These are phyloP conservation scores for Irpex lacteus DNA, from an alignment of 1,284 basidiomycete species.

Conservation along the genomic window DNA sequence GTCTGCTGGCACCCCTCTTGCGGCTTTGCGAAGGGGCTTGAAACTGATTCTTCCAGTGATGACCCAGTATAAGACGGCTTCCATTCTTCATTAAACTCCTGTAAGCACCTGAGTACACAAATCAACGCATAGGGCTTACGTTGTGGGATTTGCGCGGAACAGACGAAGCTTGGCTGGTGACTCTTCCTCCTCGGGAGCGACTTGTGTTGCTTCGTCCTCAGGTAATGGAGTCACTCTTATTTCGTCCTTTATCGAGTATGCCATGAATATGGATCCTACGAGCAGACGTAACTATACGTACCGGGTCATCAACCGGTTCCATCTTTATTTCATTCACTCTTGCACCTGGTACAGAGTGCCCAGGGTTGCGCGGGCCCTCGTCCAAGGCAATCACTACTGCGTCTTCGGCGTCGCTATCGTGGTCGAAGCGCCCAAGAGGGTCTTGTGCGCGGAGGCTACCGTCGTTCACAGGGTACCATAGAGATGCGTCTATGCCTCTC, in stretches of 20 bases:
- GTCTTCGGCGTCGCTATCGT: no score
- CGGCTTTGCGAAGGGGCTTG: not conserved
- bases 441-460: no score
- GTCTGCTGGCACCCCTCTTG: not conserved
- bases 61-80: not conserved
- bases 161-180: not conserved
- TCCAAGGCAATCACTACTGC: no score
- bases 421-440: no score
- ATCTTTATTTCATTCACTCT: no score
- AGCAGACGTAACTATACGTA: no score
- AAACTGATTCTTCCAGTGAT: not conserved
- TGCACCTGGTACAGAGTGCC: no score
- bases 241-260: no score
- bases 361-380: no score
- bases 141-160: not conserved
- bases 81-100: not conserved
- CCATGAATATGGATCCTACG: no score
- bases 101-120: not conserved
- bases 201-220: not conserved
- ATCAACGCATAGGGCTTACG: not conserved
- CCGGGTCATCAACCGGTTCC: no score
- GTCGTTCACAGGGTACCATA: no score
- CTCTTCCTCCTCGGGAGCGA: not conserved
- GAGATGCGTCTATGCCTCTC: not conserved
- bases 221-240: not conserved